A percentile compares a stretch with the other conserved stretches of the same genome.
Conservation (phyloP, 2,329 filamentous ascomycete species). For the Cladosporium sphaerospermum region DNA sequence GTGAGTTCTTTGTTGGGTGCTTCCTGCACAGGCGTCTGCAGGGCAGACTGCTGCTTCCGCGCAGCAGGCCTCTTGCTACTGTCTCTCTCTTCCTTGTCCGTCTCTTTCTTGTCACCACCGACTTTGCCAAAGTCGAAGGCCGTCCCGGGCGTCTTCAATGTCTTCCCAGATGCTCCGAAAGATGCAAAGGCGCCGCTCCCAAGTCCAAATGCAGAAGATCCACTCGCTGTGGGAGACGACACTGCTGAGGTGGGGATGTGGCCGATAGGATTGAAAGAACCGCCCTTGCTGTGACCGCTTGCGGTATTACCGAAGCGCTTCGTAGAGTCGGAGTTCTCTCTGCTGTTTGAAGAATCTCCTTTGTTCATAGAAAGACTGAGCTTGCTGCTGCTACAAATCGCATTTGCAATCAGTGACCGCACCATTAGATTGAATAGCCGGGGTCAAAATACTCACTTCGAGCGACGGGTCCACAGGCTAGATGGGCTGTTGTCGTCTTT, state of each 20-base stretch:
- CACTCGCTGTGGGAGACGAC: constrained; percentile 67
- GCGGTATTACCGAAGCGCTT: constrained; percentile 63
- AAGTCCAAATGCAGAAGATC: constrained; percentile 84
- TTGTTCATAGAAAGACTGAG: constrained; percentile 78
- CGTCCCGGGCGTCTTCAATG: constrained; percentile 69
- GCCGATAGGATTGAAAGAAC: constrained; percentile 71
- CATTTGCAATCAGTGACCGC: constrained; percentile 21
- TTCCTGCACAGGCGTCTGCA: constrained; percentile 13
- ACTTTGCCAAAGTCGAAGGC: constrained; percentile 69
- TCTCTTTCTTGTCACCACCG: constrained; percentile 55
- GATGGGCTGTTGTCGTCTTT: constrained; percentile 30
- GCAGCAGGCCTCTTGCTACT: constrained; percentile 19
- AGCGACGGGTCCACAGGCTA: constrained; percentile 69
- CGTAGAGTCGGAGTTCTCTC: constrained; percentile 51
- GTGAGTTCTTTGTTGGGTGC: constrained; percentile 1
- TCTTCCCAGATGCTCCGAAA: constrained; percentile 73
- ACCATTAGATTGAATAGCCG: not conserved
- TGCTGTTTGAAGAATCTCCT: constrained; percentile 45
- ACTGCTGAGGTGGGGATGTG: constrained; percentile 60
- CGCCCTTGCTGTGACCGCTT: constrained; percentile 65
- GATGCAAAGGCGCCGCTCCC: constrained; percentile 94
- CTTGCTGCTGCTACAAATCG: constrained; percentile 65
- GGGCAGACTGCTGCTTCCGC: constrained; percentile 23
- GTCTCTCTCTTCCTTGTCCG: constrained; percentile 33
- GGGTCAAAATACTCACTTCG: constrained; percentile 58